Base-by-base conservation (phyloP, 768 basidiomycete species). In the Lactifluus volemus region DNA sequence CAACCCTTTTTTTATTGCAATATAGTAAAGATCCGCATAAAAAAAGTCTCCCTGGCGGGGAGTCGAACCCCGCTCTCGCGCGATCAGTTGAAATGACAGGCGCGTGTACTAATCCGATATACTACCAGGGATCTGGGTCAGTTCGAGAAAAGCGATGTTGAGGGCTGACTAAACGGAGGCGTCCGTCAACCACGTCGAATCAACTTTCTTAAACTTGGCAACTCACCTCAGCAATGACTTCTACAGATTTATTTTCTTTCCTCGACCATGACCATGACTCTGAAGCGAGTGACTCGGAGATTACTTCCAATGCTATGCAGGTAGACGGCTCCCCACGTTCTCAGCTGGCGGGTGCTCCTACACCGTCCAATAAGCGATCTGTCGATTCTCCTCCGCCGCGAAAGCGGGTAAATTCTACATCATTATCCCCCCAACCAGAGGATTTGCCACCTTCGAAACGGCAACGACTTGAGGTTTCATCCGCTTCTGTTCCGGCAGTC, bases 401-500 rank as follows among this genome's bases (percentile, higher is more conserved):
- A 25, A 39, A 21, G 36, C 61, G 45, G 15, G 30, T 45, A 21
- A 49, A 61, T 9, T 53, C 60, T 10, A 57, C 55, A 10, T 12
- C 54, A 6, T 44, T 63, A 19, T 60, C 67, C 66, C 32, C 69
- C 63, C 53, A 69, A 69, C 41, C 71, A 68, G 45, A 71, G 73
- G 71, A 75, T 12, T 76, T 74, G 7, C 76, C 77, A 3, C 72
- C 74, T 2, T 67, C 73, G 1, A 92, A 92, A 73, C 84, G 80
- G 68, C 71, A 78, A 4, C 79, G 87, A 42, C 63, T 84, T n/a
- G 77, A 76, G 8, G 47, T 19, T 21, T 19, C 58, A 5, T 50
- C 65, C 0, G 79, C 84, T 2, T 85, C 86, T 5, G 79, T 80
- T 55, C 90, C 93, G 8, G 78, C 92, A 0, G 85, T 92, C 7